phyloP scores from a whole-genome alignment of 2,329 filamentous ascomycete species.

The Cercospora nicotianae region DNA sequence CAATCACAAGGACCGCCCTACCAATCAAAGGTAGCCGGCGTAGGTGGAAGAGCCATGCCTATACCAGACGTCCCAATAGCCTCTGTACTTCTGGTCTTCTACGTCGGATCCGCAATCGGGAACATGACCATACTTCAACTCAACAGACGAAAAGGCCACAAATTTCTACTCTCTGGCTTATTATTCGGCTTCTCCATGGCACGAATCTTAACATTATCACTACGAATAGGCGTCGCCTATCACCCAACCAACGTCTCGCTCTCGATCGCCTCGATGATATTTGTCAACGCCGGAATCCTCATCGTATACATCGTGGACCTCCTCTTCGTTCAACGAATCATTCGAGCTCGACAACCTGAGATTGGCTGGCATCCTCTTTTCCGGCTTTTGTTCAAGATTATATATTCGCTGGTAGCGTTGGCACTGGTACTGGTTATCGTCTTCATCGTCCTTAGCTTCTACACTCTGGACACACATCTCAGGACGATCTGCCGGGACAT shows the following conservation, averaged over 20 bases:
- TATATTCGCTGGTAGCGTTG: conserved; percentile 21
- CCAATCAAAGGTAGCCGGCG: conserved; percentile 29
- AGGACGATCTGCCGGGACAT: conserved; percentile 23
- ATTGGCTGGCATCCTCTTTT: conserved; percentile 33
- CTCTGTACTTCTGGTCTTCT: conserved; percentile 46
- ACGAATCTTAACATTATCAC: conserved; percentile 43
- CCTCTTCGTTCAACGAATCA: conserved; percentile 34
- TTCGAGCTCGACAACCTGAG: conserved; percentile 32
- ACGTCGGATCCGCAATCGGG: conserved; percentile 40
- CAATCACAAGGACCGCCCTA: conserved; percentile 33
- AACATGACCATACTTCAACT: conserved; percentile 47
- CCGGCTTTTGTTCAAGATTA: conserved; percentile 14
- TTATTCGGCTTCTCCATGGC: conserved; percentile 49
- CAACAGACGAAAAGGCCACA: conserved; percentile 42
- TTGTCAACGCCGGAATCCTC: conserved; percentile 36
- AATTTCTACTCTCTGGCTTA: conserved; percentile 44
- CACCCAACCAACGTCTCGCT: conserved; percentile 34
- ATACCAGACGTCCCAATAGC: conserved; percentile 44
- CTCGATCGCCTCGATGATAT: conserved; percentile 36
- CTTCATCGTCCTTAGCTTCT: conserved; percentile 34
- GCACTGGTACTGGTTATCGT: conserved; percentile 32
- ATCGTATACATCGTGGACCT: conserved; percentile 38
- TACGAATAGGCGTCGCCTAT: conserved; percentile 38
- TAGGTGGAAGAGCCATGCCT: conserved; percentile 43
- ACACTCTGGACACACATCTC: conserved; percentile 30